A percentile compares a stretch with the other conserved stretches of the same genome.
These are phyloP conservation scores for Carex pumila DNA, from an alignment of 176 grass and related monocot species.

Conservation along the genomic window DNA sequence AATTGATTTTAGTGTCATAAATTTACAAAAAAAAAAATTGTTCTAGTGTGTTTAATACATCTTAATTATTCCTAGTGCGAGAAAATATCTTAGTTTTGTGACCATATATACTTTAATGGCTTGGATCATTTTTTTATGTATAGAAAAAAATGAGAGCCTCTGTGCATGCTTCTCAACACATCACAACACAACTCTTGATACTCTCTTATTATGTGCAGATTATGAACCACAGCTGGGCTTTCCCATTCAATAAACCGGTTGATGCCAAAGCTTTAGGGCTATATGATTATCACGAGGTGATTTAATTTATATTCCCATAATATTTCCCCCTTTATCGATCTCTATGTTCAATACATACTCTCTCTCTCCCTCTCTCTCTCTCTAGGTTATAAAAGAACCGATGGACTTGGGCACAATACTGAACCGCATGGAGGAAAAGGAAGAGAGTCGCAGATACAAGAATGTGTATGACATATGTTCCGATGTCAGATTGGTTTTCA, in stretches of 20 bases:
- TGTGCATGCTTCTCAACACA: neutral
- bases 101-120: neutral
- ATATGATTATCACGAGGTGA: constrained; percentile 82
- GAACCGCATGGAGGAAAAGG: constrained; percentile 78
- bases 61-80: neutral
- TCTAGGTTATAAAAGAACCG: constrained; percentile 80
- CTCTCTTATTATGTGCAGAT: constrained; percentile 35
- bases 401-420: constrained; percentile 86
- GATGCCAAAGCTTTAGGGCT: constrained; percentile 47
- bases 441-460: constrained; percentile 46
- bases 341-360: neutral
- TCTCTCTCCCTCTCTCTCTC: neutral
- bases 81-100: neutral
- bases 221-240: constrained; percentile 40
- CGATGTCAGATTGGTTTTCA: constrained; percentile 91
- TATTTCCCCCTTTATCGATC: neutral
- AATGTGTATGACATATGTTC: constrained; percentile 71
- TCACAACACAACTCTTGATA: constrained; percentile 20
- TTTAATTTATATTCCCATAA: neutral
- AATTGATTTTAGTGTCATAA: neutral
- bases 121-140: neutral
- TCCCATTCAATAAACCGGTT: constrained; percentile 65
- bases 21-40: neutral
- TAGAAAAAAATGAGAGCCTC: neutral
- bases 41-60: neutral